A percentile compares a stretch with the other conserved stretches of the same genome.
Evolutionary conservation across 1,284 basidiomycete species (phyloP).

Genomic region (Lentinula novae-zelandiae): DNA sequence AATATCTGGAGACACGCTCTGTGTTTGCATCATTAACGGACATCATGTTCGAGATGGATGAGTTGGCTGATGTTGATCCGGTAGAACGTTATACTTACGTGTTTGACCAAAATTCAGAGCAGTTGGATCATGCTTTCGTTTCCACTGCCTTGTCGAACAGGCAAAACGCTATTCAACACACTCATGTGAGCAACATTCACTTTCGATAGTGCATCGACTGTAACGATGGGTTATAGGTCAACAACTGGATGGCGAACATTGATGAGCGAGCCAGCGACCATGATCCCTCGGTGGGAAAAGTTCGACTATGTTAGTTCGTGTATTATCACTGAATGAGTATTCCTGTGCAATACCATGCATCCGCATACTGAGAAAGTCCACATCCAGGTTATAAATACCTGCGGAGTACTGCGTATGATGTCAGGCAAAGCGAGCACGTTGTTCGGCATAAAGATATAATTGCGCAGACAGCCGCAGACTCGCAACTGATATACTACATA

Average conservation of each 20-base stretch:
- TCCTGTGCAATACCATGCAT: neutral
- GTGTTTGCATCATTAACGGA: constrained; percentile 45
- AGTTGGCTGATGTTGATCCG: constrained; percentile 38
- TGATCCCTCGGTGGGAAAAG: constrained; percentile 51
- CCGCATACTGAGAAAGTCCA: no score
- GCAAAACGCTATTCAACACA: constrained; percentile 46
- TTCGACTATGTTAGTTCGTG: constrained; percentile 39
- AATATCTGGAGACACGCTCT: constrained; percentile 49
- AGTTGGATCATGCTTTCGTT: constrained; percentile 58
- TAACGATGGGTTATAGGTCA: constrained; percentile 25
- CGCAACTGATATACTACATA: neutral
- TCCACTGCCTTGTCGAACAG: constrained; percentile 42
- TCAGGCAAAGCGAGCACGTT: constrained; percentile 11
- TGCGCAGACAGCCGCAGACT: neutral
- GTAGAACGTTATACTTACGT: constrained; percentile 61
- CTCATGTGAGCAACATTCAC: constrained; percentile 35
- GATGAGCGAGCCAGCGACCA: constrained; percentile 50
- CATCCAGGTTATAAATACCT: no score
- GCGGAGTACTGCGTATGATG: neutral
- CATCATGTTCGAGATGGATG: constrained; percentile 48
- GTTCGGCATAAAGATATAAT: constrained; percentile 3
- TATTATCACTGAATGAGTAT: neutral
- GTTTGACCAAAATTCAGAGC: constrained; percentile 56
- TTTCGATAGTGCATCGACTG: neutral
- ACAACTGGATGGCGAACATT: constrained; percentile 48